Percentiles rank a stretch among this genome's conserved stretches.
These are phyloP conservation scores for Colletotrichum gloeosporioides DNA, from an alignment of 2,329 filamentous ascomycete genomes.

Conservation along the genomic window DNA sequence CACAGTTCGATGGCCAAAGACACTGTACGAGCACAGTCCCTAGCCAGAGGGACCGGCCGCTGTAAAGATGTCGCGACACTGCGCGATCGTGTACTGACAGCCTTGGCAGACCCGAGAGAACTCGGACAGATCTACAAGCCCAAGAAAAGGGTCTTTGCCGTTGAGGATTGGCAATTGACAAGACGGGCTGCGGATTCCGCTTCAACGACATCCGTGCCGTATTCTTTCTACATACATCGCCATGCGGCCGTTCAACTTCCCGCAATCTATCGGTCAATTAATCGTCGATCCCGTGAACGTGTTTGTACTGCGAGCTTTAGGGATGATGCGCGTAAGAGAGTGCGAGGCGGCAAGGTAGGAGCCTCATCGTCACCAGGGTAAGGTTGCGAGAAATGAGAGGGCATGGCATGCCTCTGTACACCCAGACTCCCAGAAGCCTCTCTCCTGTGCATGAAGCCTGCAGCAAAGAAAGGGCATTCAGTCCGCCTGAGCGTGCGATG, in stretches of 20 bases:
- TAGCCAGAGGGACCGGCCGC: slow-evolving; percentile 3
- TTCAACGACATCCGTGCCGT: not conserved
- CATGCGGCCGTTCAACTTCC: not conserved
- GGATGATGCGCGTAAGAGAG: not conserved
- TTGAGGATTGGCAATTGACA: not conserved
- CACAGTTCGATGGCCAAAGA: not conserved
- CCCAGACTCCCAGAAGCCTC: not conserved
- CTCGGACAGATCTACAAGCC: not conserved
- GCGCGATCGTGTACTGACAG: slow-evolving; percentile 15
- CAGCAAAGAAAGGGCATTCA: not conserved
- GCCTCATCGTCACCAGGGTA: not conserved
- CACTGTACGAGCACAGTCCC: not conserved
- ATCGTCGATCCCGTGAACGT: not conserved
- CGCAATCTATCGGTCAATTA: not conserved
- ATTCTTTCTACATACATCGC: not conserved
- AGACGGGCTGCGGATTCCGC: not conserved
- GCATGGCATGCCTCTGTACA: not conserved
- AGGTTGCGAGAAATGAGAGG: not conserved
- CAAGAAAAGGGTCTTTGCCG: not conserved
- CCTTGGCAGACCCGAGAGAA: slow-evolving; percentile 11
- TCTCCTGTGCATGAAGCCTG: not conserved
- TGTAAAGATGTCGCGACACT: not conserved
- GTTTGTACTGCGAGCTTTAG: not conserved
- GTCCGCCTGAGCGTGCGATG: not conserved
- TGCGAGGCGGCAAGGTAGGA: not conserved